Evolutionary conservation across 495 filamentous ascomycete genomes (phyloP).

Genomic region (Rhypophila decipiens): DNA sequence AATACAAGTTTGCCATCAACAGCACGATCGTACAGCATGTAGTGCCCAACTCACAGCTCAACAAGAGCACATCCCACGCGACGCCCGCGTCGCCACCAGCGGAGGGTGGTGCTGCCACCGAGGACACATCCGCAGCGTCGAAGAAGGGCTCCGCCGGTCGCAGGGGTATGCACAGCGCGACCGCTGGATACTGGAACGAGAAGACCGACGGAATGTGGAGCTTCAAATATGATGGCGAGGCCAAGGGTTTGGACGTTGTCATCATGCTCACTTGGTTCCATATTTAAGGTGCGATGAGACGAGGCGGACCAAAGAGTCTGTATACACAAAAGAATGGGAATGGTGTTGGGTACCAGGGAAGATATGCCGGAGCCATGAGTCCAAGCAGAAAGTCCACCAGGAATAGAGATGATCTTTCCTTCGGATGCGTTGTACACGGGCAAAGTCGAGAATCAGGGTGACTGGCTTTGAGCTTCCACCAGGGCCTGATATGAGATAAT

Average conservation of each 20-base stretch:
- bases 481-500: too few relatives aligned
- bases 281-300: conserved; percentile 26
- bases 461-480: too few relatives aligned
- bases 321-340: too few relatives aligned
- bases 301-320: neutral
- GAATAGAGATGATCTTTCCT: too few relatives aligned
- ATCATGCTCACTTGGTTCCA: conserved; percentile 87
- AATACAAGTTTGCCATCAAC: conserved; percentile 90
- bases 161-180: conserved; percentile 92
- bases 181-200: conserved; percentile 94
- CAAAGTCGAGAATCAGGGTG: too few relatives aligned
- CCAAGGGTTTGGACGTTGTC: conserved; percentile 84
- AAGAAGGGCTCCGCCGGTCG: conserved; percentile 63
- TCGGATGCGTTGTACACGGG: too few relatives aligned
- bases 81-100: conserved; percentile 34
- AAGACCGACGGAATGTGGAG: conserved; percentile 98
- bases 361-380: too few relatives aligned
- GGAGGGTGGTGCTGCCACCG: conserved; percentile 18
- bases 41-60: conserved; percentile 46
- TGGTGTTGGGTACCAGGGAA: too few relatives aligned
- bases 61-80: conserved; percentile 40
- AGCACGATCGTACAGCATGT: conserved; percentile 96
- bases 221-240: conserved; percentile 85
- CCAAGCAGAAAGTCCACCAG: too few relatives aligned
- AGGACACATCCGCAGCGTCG: conserved; percentile 34